Evolutionary conservation across 2,329 filamentous ascomycete species (phyloP).

Genomic region (Coniochaeta pulveracea): DNA sequence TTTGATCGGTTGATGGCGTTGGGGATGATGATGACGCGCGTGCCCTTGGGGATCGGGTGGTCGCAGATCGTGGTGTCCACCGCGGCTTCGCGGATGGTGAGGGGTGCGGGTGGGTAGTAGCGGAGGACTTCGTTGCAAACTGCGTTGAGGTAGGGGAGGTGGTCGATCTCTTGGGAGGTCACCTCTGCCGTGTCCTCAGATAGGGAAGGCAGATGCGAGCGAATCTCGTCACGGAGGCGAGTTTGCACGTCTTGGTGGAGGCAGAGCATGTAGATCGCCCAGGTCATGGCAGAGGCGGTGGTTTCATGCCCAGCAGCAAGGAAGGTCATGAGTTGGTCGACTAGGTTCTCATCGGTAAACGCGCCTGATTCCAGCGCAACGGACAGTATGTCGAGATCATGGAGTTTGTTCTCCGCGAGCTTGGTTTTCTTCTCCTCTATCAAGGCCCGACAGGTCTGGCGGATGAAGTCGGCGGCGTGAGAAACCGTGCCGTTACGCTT

Average conservation of each 20-base stretch:
- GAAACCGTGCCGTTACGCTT: constrained; percentile 57
- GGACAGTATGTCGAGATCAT: constrained; percentile 64
- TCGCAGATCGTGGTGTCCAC: constrained; percentile 55
- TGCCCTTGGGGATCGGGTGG: constrained; percentile 57
- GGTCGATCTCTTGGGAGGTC: constrained; percentile 50
- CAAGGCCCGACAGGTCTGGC: constrained; percentile 54
- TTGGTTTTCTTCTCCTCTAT: constrained; percentile 58
- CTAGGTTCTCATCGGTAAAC: constrained; percentile 69
- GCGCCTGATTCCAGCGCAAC: constrained; percentile 66
- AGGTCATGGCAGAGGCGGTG: constrained; percentile 64
- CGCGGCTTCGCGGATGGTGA: constrained; percentile 56
- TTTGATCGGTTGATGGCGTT: constrained; percentile 60
- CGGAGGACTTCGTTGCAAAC: constrained; percentile 70
- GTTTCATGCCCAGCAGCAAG: constrained; percentile 76
- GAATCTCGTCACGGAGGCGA: constrained; percentile 58
- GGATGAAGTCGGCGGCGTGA: constrained; percentile 45
- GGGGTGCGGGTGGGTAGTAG: constrained; percentile 58
- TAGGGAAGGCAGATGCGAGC: constrained; percentile 42
- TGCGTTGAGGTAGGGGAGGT: constrained; percentile 68
- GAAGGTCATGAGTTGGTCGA: constrained; percentile 87
- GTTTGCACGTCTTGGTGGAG: constrained; percentile 53
- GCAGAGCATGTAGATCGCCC: constrained; percentile 61
- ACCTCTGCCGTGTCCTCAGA: constrained; percentile 24
- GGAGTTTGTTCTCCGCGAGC: constrained; percentile 31
- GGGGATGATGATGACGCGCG: constrained; percentile 52